Conservation (phyloP, 1,284 basidiomycete species). For the Apiotrichum mycotoxinovorans region DNA sequence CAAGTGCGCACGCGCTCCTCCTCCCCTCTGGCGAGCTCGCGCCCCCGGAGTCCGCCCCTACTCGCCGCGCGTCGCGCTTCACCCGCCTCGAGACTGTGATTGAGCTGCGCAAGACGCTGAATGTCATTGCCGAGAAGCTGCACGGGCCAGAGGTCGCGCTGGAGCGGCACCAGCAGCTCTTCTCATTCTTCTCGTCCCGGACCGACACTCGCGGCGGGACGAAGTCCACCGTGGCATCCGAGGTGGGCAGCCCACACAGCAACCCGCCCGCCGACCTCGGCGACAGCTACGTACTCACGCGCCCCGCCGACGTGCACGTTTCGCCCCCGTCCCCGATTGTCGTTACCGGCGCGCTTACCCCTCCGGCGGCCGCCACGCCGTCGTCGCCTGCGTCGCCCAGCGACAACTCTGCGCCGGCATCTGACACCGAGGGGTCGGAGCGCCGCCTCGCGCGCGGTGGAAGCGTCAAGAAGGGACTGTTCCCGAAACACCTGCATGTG, state of each 20-base stretch:
- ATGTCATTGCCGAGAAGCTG: conserved; percentile 74
- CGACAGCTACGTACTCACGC: conserved; percentile 18
- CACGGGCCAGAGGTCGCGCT: conserved; percentile 84
- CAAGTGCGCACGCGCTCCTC: conserved; percentile 6
- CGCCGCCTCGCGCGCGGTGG: background rate
- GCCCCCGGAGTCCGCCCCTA: background rate
- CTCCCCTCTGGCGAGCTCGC: conserved; percentile 2
- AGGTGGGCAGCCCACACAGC: background rate
- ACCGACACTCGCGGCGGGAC: background rate
- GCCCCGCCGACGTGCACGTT: conserved; percentile 4
- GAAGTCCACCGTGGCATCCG: background rate
- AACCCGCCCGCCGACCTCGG: conserved; percentile 21
- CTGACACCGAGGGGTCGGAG: conserved; percentile 6
- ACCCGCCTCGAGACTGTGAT: conserved; percentile 61
- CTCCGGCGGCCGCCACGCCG: background rate
- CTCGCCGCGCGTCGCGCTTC: background rate
- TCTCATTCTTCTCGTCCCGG: conserved; percentile 63
- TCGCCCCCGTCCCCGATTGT: conserved; percentile 1
- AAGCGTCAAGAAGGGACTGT: conserved; percentile 18
- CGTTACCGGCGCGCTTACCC: background rate
- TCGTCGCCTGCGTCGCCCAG: conserved; percentile 7
- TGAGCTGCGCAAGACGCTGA: conserved; percentile 82
- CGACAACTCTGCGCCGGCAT: conserved; percentile 5
- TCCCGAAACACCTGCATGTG: conserved; percentile 46
- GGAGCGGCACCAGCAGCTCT: conserved; percentile 76